phyloP scores from a whole-genome alignment of 306 rosid species.

The Inga leiocalycina region DNA sequence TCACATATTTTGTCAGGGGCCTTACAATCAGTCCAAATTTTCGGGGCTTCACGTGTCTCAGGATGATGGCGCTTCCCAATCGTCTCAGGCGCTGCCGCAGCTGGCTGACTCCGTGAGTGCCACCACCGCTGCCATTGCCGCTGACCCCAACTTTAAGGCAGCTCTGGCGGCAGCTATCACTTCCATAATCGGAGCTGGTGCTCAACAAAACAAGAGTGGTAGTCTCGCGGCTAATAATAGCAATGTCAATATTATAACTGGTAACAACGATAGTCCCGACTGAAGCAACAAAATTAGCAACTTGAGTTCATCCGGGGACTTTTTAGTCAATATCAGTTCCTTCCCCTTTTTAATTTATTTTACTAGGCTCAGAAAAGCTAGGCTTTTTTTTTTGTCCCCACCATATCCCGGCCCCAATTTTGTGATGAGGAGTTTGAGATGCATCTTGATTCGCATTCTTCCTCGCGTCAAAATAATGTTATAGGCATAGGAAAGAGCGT shows the following conservation, averaged over 20 bases:
- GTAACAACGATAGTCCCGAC: conserved; percentile 16
- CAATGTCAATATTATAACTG: conserved; percentile 1
- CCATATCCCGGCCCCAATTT: background rate
- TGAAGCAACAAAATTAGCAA: conserved; percentile 43
- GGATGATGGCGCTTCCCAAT: conserved; percentile 29
- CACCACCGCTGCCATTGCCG: conserved; percentile 31
- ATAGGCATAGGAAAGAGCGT: background rate
- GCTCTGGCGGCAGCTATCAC: conserved; percentile 73
- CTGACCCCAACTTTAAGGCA: conserved; percentile 69
- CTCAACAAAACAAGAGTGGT: conserved; percentile 41
- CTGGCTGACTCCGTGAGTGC: conserved; percentile 58
- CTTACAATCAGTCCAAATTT: conserved; percentile 64
- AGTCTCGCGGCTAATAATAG: conserved; percentile 7
- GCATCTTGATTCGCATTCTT: conserved; percentile 37
- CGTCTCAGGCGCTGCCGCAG: conserved; percentile 27
- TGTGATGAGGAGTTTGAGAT: conserved; percentile 12
- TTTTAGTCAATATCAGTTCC: background rate
- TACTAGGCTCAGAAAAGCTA: conserved; percentile 20
- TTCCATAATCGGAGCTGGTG: conserved; percentile 53
- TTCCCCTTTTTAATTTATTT: background rate
- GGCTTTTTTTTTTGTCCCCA: background rate
- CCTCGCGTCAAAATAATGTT: conserved; percentile 24
- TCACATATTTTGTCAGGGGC: conserved; percentile 57
- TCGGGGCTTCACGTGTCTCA: conserved; percentile 76
- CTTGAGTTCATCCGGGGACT: conserved; percentile 39